Percentiles rank a stretch among this genome's conserved stretches.
Conservation (phyloP, 805 yeast species). For the Ogataea ramenticola region DNA sequence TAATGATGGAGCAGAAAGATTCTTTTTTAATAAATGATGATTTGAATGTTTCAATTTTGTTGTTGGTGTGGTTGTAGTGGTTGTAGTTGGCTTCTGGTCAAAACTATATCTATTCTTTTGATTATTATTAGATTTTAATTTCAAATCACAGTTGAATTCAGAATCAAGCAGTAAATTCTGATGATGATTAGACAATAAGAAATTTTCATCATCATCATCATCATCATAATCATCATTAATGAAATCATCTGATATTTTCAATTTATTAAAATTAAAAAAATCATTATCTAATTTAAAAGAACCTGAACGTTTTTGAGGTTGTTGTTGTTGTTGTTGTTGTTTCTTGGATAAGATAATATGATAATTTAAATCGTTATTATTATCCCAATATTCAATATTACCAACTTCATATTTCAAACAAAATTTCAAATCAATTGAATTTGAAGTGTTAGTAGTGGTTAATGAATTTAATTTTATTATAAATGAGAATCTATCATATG, state of each 20-base stretch:
- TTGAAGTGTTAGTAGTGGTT: slow-evolving; percentile 10
- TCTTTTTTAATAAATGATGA: slow-evolving; percentile 20
- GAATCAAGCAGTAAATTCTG: background rate
- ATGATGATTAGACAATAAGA: background rate
- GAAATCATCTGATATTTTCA: background rate
- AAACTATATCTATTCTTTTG: slow-evolving; percentile 7
- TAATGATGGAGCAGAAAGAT: slow-evolving; percentile 24
- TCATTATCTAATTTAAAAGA: slow-evolving; percentile 1
- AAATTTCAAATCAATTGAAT: slow-evolving; percentile 26
- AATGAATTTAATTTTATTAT: slow-evolving; percentile 34
- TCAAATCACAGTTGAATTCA: slow-evolving; percentile 3
- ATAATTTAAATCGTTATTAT: slow-evolving; percentile 29
- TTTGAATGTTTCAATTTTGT: slow-evolving; percentile 15
- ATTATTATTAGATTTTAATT: slow-evolving; percentile 3
- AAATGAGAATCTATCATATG: slow-evolving; percentile 40
- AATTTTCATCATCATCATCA: slow-evolving; percentile 2
- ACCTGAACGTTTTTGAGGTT: no score
- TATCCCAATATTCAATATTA: slow-evolving; percentile 32
- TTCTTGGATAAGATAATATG: slow-evolving; percentile 27
- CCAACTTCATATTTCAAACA: slow-evolving; percentile 32
- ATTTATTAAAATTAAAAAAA: slow-evolving; percentile 8
- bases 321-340: slow-evolving; percentile 1
- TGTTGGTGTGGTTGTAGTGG: background rate
- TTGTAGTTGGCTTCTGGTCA: slow-evolving; percentile 1
- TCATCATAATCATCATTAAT: slow-evolving; percentile 4